Base-by-base conservation (phyloP, 129 eudicot species). In the Daucus carota region DNA sequence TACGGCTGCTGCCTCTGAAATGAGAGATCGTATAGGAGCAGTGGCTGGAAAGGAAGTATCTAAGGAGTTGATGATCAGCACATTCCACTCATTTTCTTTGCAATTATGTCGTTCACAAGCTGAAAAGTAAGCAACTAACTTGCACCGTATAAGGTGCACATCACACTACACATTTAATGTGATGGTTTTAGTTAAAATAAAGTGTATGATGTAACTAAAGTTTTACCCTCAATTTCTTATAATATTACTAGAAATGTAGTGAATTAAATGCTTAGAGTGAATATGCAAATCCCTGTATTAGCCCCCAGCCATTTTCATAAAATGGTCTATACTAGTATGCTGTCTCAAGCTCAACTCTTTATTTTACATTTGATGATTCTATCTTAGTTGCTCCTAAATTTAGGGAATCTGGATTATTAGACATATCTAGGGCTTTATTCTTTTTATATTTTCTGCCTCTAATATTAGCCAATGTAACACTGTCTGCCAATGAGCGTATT, bases 1-100 rank as follows among this genome's bases (percentile, higher is more conserved):
- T 13, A 91, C 99, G 59, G 97, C 99, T 29, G 99, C 97, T 63
- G 99, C 96, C 80, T 88, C 97, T 52, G 99, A 95, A 86, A 95
- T 95, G 99, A 84, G 94, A 54, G 99, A 91, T 78, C 82, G 97
- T 67, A 91, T 95, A 77, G 97, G 88, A 82, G 79, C 89, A 73
- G 96, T 89, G 82, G 88, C 99, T 76, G 99, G 99, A 79, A 95
- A 95, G 85, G 82, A 84, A 76, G 80, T 82, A 59, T 92, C 96
- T 40, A 91, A 89, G 78, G 94, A 87, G 78, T 88, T 95, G 54
- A 91, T 79, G 78, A 91, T 91, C 89, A 95, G 97, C 92, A 95
- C 99, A 76, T 95, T 91, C 73, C 99, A 91, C 79, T 95, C 99
- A 26, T 95, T 91, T 84, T 89, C 97, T 26, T 83, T 95, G 80